Evolutionary conservation across 768 basidiomycete species (phyloP), one percentile per base, ranked within the genome.

Genomic region (Suillus subaureus): DNA sequence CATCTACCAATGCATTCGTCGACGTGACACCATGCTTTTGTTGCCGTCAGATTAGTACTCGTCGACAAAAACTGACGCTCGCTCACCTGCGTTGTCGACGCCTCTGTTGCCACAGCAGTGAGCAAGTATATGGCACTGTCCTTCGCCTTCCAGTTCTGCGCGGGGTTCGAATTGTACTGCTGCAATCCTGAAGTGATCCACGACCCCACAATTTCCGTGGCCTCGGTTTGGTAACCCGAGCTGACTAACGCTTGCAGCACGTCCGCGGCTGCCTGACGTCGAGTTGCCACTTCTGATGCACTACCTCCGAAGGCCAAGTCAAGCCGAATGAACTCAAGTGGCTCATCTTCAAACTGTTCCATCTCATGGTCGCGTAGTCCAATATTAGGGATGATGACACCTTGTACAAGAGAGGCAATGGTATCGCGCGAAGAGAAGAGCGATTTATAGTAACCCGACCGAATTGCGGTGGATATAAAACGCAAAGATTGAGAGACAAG

Each of bases 331-430:
- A 91, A 99, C 74, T 99, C 97, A 45, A 97, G 85, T 0, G 97
- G 96, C 69, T 97, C 96, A 67, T 99, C 97, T 77, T 97, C 96
- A 72, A 99, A 99, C 75, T 95, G 90, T 71, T 99, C 97, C 60
- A 93, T 84, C 64, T 98, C 96, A 69, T 94, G 92, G 45, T 92
- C 90, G 67, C 96, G 86, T 16, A 99, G 82, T 16, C 86, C 81
- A 65, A 97, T 93, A 71, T 97, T 98, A n/a, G 97, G 96, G 33
- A 99, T 84, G 31, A 98, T 91, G 64, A 99, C 94, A 61, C 93
- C 91, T 76, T 95, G 89, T 6, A 94, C 87, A 64, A 99, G 88
- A 3, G 87, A 86, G 15, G 88, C 86, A 63, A 98, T 90, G 1
- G 91, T 95, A 1, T 91, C 89, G n/a, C 83, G 83, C 2, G 90